phyloP scores from a whole-genome alignment of 345 rosid species.

The Lumnitzera littorea region DNA sequence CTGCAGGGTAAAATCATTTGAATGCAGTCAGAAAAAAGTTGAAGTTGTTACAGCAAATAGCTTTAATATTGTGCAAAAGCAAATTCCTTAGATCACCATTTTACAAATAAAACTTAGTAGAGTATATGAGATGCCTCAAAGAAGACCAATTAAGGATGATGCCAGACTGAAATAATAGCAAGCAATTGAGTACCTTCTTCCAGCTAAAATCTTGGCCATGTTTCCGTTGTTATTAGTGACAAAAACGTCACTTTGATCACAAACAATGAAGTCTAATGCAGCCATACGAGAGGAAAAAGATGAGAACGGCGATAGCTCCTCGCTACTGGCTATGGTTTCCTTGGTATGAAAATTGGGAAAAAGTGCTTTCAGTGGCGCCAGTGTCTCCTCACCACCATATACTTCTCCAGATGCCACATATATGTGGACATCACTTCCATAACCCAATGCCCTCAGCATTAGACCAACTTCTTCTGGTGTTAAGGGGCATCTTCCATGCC shows the following conservation, averaged over 20 bases:
- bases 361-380: conserved; percentile 70
- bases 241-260: conserved; percentile 87
- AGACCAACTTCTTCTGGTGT: conserved; percentile 91
- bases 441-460: conserved; percentile 84
- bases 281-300: conserved; percentile 88
- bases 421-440: conserved; percentile 70
- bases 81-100: too few relatives aligned
- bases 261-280: conserved; percentile 87
- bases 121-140: too few relatives aligned
- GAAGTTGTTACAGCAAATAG: too few relatives aligned
- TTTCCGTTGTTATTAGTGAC: conserved; percentile 95
- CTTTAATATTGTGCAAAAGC: too few relatives aligned
- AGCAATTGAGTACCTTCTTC: conserved; percentile 54
- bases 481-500: conserved; percentile 85
- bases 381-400: conserved; percentile 76
- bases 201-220: conserved; percentile 95
- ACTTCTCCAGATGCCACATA: conserved; percentile 93
- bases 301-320: conserved; percentile 65
- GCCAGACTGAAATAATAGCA: not conserved
- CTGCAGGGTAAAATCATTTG: conserved; percentile 25
- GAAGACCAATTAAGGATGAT: too few relatives aligned
- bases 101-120: too few relatives aligned
- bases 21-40: too few relatives aligned
- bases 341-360: conserved; percentile 86
- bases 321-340: conserved; percentile 62